phyloP scores from a whole-genome alignment of 306 rosid genomes.

The Notholithocarpus densiflorus region DNA sequence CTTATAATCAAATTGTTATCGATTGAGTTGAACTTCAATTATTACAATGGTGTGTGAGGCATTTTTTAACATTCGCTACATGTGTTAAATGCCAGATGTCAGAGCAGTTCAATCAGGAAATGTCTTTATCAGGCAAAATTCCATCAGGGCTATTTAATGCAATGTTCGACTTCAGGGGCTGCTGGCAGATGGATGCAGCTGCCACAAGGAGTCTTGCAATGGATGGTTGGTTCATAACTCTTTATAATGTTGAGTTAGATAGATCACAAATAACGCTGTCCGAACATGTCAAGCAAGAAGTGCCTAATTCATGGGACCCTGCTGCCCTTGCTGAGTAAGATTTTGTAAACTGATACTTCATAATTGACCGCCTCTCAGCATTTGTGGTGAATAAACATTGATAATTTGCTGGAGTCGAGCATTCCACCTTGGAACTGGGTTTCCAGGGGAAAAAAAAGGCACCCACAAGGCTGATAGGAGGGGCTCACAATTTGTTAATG shows the following conservation, averaged over 20 bases:
- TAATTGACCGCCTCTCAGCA: not conserved
- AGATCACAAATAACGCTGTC: slow-evolving; percentile 55
- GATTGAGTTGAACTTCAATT: not conserved
- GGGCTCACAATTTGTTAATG: not conserved
- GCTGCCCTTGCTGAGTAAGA: slow-evolving; percentile 81
- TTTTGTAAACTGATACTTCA: not conserved
- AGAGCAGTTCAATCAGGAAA: slow-evolving; percentile 62
- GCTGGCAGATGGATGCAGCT: slow-evolving; percentile 81
- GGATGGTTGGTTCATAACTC: slow-evolving; percentile 77
- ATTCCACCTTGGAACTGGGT: too few species aligned
- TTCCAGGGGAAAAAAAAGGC: not conserved
- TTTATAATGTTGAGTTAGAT: slow-evolving; percentile 65
- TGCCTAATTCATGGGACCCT: slow-evolving; percentile 83
- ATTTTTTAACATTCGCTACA: not conserved
- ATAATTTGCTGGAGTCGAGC: too few species aligned
- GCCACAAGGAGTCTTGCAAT: slow-evolving; percentile 53
- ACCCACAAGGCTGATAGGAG: not conserved
- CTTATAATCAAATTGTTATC: not conserved
- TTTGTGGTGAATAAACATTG: not conserved
- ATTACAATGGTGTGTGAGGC: not conserved
- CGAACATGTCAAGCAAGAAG: slow-evolving; percentile 56
- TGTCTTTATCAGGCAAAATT: slow-evolving; percentile 68
- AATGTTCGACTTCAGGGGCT: slow-evolving; percentile 61
- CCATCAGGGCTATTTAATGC: slow-evolving; percentile 75
- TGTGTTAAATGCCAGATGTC: slow-evolving; percentile 66